These are phyloP conservation scores for Populus tomentosa DNA, from an alignment of 441 rosid species.

Conservation along the genomic window DNA sequence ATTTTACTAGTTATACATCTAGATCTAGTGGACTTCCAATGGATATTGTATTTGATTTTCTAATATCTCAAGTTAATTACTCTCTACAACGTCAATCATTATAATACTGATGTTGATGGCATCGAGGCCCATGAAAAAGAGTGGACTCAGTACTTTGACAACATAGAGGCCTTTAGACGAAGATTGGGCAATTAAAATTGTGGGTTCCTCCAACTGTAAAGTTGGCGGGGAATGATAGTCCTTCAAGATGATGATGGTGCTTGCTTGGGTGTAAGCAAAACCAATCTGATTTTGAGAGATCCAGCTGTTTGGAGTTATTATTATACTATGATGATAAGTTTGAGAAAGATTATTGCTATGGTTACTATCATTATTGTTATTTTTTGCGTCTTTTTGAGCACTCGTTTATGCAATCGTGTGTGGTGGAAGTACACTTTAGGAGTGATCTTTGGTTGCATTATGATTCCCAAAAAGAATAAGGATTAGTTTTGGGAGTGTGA, in stretches of 20 bases:
- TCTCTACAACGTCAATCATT: neutral
- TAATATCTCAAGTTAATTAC: neutral
- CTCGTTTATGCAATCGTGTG: neutral
- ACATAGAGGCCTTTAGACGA: neutral
- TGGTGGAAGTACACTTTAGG: neutral
- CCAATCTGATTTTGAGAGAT: slow-evolving; percentile 17
- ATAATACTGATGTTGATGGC: neutral
- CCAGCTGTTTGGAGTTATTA: slow-evolving; percentile 21
- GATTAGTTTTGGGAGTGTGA: neutral
- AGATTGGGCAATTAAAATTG: slow-evolving; percentile 5
- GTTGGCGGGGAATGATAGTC: slow-evolving; percentile 14
- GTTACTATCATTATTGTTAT: no score
- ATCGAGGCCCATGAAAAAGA: neutral
- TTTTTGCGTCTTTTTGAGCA: neutral
- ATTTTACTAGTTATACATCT: no score
- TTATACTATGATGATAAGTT: neutral
- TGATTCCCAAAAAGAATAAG: neutral
- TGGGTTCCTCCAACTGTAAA: slow-evolving; percentile 13
- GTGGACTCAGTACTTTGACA: neutral
- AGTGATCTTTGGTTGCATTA: neutral
- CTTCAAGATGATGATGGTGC: slow-evolving; percentile 16
- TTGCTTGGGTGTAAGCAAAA: slow-evolving; percentile 14
- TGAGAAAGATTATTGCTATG: neutral
- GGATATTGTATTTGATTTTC: neutral
- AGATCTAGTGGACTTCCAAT: no score